These are phyloP conservation scores for Didymella exigua DNA, from an alignment of 2,329 filamentous ascomycete genomes.

Conservation along the genomic window DNA sequence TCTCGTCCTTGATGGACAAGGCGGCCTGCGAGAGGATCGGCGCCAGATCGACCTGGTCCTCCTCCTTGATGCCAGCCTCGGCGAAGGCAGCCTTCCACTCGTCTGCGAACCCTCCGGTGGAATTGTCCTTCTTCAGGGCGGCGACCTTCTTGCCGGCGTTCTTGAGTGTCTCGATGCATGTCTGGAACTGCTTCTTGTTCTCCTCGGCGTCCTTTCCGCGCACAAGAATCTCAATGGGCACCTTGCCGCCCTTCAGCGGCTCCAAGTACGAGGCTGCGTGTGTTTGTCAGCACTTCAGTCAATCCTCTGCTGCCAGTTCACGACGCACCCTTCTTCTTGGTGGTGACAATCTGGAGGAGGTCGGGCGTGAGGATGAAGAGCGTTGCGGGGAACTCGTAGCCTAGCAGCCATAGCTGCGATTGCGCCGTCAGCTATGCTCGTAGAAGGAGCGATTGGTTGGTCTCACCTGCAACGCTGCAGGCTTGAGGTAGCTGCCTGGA, in stretches of 20 bases:
- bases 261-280: slow-evolving; percentile 85
- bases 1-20: slow-evolving; percentile 92
- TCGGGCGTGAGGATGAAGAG: slow-evolving; percentile 91
- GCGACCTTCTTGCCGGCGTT: slow-evolving; percentile 90
- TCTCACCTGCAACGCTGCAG: slow-evolving; percentile 91
- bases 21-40: slow-evolving; percentile 80
- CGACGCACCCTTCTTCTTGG: slow-evolving; percentile 86
- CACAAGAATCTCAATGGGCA: slow-evolving; percentile 89
- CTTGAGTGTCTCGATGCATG: slow-evolving; percentile 86
- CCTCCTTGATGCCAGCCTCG: slow-evolving; percentile 75
- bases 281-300: slow-evolving; percentile 43
- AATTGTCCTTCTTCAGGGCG: slow-evolving; percentile 80
- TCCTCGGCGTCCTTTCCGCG: slow-evolving; percentile 89
- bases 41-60: slow-evolving; percentile 87
- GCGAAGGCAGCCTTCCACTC: slow-evolving; percentile 90
- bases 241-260: slow-evolving; percentile 87
- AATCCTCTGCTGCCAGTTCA: not conserved
- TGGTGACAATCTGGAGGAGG: slow-evolving; percentile 88
- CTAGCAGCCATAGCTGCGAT: slow-evolving; percentile 90
- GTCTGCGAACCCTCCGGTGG: slow-evolving; percentile 86
- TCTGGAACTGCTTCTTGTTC: slow-evolving; percentile 88
- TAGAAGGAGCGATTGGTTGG: slow-evolving; percentile 5
- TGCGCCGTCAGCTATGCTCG: slow-evolving; percentile 28
- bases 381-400: slow-evolving; percentile 97
- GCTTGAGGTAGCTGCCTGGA: slow-evolving; percentile 86